These are phyloP conservation scores for Hygrocybe punicea DNA, from an alignment of 768 basidiomycete genomes.

Conservation along the genomic window DNA sequence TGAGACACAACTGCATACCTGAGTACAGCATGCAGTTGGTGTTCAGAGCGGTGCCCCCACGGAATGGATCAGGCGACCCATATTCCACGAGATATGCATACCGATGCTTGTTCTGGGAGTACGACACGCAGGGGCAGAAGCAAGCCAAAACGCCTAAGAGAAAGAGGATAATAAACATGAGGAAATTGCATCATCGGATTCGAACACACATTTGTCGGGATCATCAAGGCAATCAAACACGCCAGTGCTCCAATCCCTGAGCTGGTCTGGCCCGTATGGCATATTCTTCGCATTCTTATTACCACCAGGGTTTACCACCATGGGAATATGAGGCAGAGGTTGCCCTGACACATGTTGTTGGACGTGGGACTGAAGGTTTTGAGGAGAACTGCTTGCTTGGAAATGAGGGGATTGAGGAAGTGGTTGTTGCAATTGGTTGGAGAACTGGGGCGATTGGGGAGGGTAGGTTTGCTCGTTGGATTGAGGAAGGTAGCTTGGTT, in stretches of 20 bases:
- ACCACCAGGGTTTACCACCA: conserved; percentile 19
- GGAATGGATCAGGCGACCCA: conserved; percentile 38
- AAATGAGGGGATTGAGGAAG: too few species aligned
- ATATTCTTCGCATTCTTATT: conserved; percentile 36
- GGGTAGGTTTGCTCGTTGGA: too few species aligned
- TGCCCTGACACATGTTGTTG: background rate
- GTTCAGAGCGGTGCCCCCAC: conserved; percentile 24
- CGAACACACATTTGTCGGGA: conserved; percentile 30
- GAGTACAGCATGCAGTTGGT: conserved; percentile 3
- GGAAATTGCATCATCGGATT: background rate
- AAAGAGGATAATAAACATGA: background rate
- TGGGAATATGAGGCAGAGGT: background rate
- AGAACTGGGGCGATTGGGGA: too few species aligned
- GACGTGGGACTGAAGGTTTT: background rate
- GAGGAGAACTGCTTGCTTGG: background rate
- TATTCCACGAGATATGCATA: conserved; percentile 36
- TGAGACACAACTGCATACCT: background rate
- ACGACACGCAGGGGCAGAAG: conserved; percentile 43
- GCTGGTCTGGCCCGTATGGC: conserved; percentile 28
- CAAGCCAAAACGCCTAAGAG: conserved; percentile 34
- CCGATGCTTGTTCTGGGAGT: conserved; percentile 41
- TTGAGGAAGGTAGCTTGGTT: too few species aligned
- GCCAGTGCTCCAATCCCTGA: conserved; percentile 32
- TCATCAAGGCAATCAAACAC: conserved; percentile 32
- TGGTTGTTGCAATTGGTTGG: too few species aligned